These are phyloP conservation scores for Ceratonia siliqua DNA, from an alignment of 306 rosid genomes.

Conservation along the genomic window DNA sequence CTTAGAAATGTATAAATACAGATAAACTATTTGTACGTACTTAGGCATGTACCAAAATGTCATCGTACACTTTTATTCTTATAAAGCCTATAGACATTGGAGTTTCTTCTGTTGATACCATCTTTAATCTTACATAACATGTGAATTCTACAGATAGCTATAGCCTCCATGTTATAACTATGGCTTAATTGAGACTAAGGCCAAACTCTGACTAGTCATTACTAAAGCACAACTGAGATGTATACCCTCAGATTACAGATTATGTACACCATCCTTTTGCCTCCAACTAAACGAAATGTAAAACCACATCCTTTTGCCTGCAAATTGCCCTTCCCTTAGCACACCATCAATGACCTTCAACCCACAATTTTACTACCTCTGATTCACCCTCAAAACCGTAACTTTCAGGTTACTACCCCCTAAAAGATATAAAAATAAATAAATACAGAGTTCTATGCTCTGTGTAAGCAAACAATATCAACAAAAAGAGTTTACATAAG, in stretches of 20 bases:
- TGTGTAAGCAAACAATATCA: not conserved
- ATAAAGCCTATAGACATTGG: not conserved
- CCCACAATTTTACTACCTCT: too few relatives aligned
- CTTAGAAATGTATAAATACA: not conserved
- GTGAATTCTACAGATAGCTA: not conserved
- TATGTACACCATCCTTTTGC: not conserved
- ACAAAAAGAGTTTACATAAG: not conserved
- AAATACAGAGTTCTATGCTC: too few relatives aligned
- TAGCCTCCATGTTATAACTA: not conserved
- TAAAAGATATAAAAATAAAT: not conserved
- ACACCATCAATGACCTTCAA: too few relatives aligned
- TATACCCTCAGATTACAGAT: not conserved
- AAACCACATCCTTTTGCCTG: too few relatives aligned
- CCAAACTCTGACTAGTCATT: not conserved
- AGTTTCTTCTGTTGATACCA: constrained; percentile 1
- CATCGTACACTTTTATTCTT: too few relatives aligned
- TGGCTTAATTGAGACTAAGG: not conserved
- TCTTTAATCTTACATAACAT: not conserved
- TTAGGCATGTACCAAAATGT: constrained; percentile 20
- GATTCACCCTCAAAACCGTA: too few relatives aligned
- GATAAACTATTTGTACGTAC: not conserved
- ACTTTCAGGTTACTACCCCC: too few relatives aligned
- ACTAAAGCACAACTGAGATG: not conserved
- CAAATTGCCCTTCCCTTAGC: too few relatives aligned
- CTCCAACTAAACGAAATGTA: too few relatives aligned